phyloP scores from a whole-genome alignment of 352 stramenopile species.

The Phytophthora rubi region DNA sequence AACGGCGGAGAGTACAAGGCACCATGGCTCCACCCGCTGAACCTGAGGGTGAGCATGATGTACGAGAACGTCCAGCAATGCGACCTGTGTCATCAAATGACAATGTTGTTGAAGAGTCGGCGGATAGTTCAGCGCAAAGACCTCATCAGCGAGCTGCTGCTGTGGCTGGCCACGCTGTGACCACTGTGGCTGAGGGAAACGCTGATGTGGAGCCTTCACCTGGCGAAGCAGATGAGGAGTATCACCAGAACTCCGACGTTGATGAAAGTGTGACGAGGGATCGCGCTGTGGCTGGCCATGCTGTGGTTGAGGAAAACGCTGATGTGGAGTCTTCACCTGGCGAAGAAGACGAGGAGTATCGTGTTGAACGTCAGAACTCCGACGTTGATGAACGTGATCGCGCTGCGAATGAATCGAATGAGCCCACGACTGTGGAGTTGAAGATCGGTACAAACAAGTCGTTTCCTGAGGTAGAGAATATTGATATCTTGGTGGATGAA shows the following conservation, averaged over 20 bases:
- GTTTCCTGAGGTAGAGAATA: constrained; percentile 38
- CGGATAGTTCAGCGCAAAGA: constrained; percentile 3
- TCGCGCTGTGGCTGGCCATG: not conserved
- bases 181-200: not conserved
- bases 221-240: not conserved
- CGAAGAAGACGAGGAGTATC: constrained; percentile 1
- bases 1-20: constrained; percentile 9
- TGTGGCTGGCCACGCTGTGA: not conserved
- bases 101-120: not conserved
- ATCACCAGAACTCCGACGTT: not conserved
- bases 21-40: not conserved
- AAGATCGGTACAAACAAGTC: constrained; percentile 37
- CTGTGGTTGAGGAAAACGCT: not conserved
- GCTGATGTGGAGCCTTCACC: not conserved
- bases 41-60: not conserved
- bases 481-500: not conserved
- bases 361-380: not conserved
- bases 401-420: not conserved
- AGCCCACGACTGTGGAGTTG: constrained; percentile 20
- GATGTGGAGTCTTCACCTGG: not conserved
- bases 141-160: not conserved
- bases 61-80: not conserved
- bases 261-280: not conserved
- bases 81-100: not conserved
- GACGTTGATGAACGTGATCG: not conserved